Evolutionary conservation across 208 protist species (phyloP).

Genomic region (Crithidia bombi): DNA sequence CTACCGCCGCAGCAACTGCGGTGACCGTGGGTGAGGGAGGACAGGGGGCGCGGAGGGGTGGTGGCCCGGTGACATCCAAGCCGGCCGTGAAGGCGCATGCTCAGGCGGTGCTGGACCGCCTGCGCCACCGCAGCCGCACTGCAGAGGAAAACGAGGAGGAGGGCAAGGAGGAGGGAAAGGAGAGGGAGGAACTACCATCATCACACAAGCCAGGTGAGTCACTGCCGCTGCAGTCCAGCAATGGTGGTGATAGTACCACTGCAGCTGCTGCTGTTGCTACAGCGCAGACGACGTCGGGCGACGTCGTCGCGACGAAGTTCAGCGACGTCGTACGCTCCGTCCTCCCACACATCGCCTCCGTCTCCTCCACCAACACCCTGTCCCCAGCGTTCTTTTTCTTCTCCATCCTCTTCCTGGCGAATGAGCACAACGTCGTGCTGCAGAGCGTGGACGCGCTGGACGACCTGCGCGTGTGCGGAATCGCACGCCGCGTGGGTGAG

Average conservation of each 20-base stretch:
- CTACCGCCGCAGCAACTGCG: neutral
- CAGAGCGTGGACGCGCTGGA: slow-evolving; percentile 67
- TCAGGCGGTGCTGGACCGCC: slow-evolving; percentile 27
- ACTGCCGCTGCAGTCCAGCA: too few species aligned
- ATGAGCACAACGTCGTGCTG: slow-evolving; percentile 87
- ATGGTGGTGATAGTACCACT: too few species aligned
- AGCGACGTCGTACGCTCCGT: slow-evolving; percentile 69
- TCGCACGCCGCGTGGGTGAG: slow-evolving; percentile 39
- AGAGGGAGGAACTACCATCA: slow-evolving; percentile 1
- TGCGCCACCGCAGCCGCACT: slow-evolving; percentile 17
- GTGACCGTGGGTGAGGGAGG: neutral
- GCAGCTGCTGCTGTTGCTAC: neutral
- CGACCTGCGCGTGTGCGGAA: slow-evolving; percentile 64
- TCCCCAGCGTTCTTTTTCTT: slow-evolving; percentile 94
- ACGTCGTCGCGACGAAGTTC: slow-evolving; percentile 38
- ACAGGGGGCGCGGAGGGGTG: neutral
- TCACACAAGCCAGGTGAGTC: too few species aligned
- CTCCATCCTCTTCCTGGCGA: slow-evolving; percentile 89
- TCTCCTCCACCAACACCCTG: slow-evolving; percentile 80
- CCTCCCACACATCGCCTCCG: slow-evolving; percentile 62
- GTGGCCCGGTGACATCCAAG: slow-evolving; percentile 4
- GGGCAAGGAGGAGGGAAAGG: neutral
- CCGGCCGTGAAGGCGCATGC: slow-evolving; percentile 38
- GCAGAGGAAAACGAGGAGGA: slow-evolving; percentile 6
- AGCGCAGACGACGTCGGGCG: neutral